Evolutionary conservation across 495 filamentous ascomycete genomes (phyloP), one percentile per base, ranked within the genome.

Genomic region (Aspergillus cavernicola): DNA sequence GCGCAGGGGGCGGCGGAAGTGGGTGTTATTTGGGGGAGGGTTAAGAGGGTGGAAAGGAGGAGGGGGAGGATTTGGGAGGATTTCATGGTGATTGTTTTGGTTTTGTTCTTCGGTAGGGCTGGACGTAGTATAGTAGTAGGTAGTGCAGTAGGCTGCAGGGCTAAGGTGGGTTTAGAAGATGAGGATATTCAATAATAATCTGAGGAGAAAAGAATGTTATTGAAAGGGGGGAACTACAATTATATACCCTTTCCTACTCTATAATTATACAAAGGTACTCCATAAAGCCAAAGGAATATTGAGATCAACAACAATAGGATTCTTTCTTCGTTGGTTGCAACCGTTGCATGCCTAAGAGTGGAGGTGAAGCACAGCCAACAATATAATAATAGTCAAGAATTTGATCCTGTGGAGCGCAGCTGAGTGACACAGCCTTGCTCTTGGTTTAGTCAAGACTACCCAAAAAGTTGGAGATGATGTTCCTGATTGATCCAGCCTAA

Each of bases 1-100:
- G 52, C 29, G 20, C 41, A 33, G 40, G 53, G 45, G 33, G 33
- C 46, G 38, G 39, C 39, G 12, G 12, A 13, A 10, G 44, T 33
- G 7, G 22, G n/a, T n/a, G n/a, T n/a, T n/a, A n/a, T n/a, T n/a
- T n/a, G 40, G 15, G 19, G 11, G 8, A 24, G 37, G 32, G 16
- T 23, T 32, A 20, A 13, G 19, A 46, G 37, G 45, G 49, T 8
- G 32, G 31, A 18, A 3, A 51, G 36, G 42, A 39, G 32, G 41
- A 41, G 12, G 48, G 39, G 15, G 19, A 46, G 36, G 20, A 18
- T 15, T 22, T 18, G 15, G 44, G 23, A 24, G 44, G 36, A 24
- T 13, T 47, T 47, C 44, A 47, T 47, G 13, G 7, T 46, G 8
- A 4, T 24, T 28, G 16, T 36, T 16, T 35, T 11, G 13, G 19